Conservation (phyloP, 768 basidiomycete species). For the Trametopsis cervina region DNA sequence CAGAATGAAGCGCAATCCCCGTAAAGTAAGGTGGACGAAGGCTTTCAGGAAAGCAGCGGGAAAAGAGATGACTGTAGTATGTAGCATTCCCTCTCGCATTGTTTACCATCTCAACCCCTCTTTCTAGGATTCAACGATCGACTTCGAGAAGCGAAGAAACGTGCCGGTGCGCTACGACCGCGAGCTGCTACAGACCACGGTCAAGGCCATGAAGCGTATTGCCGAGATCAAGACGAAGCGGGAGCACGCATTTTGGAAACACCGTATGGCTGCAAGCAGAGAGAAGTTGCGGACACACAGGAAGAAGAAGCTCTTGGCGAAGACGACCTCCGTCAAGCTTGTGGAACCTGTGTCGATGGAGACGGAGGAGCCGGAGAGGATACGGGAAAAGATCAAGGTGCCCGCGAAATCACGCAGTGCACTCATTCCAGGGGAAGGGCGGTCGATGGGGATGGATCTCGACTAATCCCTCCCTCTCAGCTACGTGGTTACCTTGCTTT, state of each 20-base stretch:
- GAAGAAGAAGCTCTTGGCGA: slow-evolving; percentile 54
- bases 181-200: slow-evolving; percentile 84
- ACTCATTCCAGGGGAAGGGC: slow-evolving; percentile 76
- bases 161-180: slow-evolving; percentile 96
- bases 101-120: slow-evolving; percentile 1
- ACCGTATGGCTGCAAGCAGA: slow-evolving; percentile 80
- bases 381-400: slow-evolving; percentile 76
- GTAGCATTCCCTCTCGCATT: slow-evolving; percentile 21
- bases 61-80: slow-evolving; percentile 98
- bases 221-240: slow-evolving; percentile 86
- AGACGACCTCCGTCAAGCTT: slow-evolving; percentile 50
- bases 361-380: slow-evolving; percentile 38
- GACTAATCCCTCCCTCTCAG: slow-evolving; percentile 36
- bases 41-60: slow-evolving; percentile 98
- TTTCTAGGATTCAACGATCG: slow-evolving; percentile 89
- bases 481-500: neutral
- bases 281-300: slow-evolving; percentile 74
- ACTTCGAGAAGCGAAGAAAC: slow-evolving; percentile 98
- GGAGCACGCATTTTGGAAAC: slow-evolving; percentile 95
- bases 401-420: slow-evolving; percentile 58
- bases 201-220: slow-evolving; percentile 94
- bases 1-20: slow-evolving; percentile 99
- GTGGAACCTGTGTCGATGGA: slow-evolving; percentile 52
- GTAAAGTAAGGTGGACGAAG: slow-evolving; percentile 99
- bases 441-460: slow-evolving; percentile 88